Base-by-base conservation (phyloP, 345 rosid genomes). In the Acer saccharum region DNA sequence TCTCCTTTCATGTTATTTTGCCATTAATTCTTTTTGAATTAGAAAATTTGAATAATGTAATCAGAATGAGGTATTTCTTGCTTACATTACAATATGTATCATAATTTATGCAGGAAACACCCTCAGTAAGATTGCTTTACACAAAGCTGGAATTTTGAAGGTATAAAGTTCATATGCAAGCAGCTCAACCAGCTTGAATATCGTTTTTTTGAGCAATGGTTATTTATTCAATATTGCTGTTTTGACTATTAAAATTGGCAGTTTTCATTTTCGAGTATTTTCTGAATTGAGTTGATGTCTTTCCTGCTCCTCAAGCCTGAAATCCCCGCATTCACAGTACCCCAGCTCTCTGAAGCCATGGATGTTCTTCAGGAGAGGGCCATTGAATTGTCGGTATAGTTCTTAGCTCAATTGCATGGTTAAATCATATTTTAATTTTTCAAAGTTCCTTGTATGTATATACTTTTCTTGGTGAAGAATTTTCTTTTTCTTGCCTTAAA, bases 61-160 rank as follows among this genome's bases (percentile, higher is more conserved):
- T 60, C 63, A 54, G 23, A 48, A 54, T 25, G 29, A 29, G 57
- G 44, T 69, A 44, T 17, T 66, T 66, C 64, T 39, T 62, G 61
- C 52, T 75, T 68, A 69, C 76, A 78, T 71, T 14, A 46, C 46
- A 63, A 20, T 71, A 54, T 72, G 63, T 62, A 62, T 69, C 76
- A 60, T 68, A 46, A 70, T 83, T 75, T 72, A 17, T 82, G 63
- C 87, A 94, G 98, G 98, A 64, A 69, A 89, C 75, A 94, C 97
- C 35, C 76, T 94, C 71, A 86, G 86, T 77, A 69, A 90, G 78
- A 94, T 94, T 78, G 98, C 98, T 65, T 84, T 76, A 2, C 94
- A 94, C 61, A 94, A 94, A 85, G 98, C 98, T 74, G 98, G 98
- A 69, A 90, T 94, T 81, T 90, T 94, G 78, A 94, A 94, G 98